phyloP scores from a whole-genome alignment of 805 yeast species.

The Candida quercuum region DNA sequence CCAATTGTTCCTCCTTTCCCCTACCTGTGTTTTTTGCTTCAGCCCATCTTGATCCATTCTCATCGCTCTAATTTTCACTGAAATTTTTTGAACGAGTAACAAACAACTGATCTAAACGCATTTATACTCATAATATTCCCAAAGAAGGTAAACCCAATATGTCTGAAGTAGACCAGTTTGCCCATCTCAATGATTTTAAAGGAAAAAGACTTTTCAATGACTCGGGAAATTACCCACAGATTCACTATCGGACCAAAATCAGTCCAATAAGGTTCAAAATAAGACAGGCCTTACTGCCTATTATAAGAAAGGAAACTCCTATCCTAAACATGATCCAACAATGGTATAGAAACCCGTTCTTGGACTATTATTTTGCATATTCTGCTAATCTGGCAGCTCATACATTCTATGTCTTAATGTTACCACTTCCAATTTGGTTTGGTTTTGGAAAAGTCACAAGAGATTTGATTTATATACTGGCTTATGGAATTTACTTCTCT shows the following conservation, averaged over 20 bases:
- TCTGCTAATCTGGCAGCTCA: conserved; percentile 90
- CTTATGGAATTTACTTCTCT: conserved; percentile 52
- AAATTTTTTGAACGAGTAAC: too few relatives aligned
- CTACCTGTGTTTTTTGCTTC: too few relatives aligned
- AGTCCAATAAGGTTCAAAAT: conserved; percentile 48
- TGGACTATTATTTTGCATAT: conserved; percentile 78
- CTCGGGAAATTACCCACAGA: conserved; percentile 68
- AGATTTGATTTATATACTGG: conserved; percentile 65
- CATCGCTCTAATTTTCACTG: too few relatives aligned
- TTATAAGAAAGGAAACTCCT: conserved; percentile 61
- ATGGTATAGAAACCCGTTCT: conserved; percentile 36
- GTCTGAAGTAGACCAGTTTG: conserved; percentile 12
- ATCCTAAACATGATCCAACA: conserved; percentile 53
- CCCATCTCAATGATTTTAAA: conserved; percentile 23
- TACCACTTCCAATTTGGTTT: conserved; percentile 83
- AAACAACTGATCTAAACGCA: too few relatives aligned
- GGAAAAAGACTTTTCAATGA: conserved; percentile 35
- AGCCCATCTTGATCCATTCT: too few relatives aligned
- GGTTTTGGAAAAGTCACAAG: conserved; percentile 55
- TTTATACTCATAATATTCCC: neutral
- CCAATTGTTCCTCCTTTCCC: too few relatives aligned
- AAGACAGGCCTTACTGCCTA: conserved; percentile 49
- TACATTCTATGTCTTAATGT: conserved; percentile 84
- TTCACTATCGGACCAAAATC: conserved; percentile 59
- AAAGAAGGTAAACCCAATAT: neutral